Base-by-base conservation (phyloP, 768 basidiomycete genomes). In the Termitomyces sp. region DNA sequence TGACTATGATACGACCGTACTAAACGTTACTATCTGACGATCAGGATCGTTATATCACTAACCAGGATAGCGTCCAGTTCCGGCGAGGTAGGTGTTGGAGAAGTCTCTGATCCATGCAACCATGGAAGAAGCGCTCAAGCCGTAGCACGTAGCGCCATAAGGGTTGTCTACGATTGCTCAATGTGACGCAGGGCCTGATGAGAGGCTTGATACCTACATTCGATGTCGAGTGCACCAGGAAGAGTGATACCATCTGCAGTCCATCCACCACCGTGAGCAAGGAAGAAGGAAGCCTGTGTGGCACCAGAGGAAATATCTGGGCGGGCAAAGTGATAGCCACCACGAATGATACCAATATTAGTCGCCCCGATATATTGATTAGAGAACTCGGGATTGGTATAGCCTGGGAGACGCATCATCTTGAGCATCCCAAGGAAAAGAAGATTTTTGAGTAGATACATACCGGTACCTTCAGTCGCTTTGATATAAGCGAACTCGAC, bases 71-170 rank as follows among this genome's bases (percentile, higher is more conserved):
- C 81, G 77, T 29, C 72, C 71, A 8, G 81, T 83, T 13, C 64
- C 57, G 15, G 78, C 56, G 15, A 82, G 63, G 62, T 86, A 87
- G 0, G 85, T 85, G 64, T 77, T 67, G 1, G 84, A 84, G 70
- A 88, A 88, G 64, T 82, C 81, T 33, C 68, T 57, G 51, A 88
- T 75, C 85, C 86, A 87, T 15, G 76, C 64, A n/a, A 85, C 83
- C 84, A 88, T 86, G 5, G 73, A 66, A 4, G 82, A 61, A 7
- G 76, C 68, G 50, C 75, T 78, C 64, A 83, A 62, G 15, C 77
- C 84, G 60, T 83, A 86, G 68, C 84, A 87, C 46, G 72, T 72
- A 6, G 72, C 74, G 26, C 80, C 81, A 61, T 68, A 68, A 6
- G 83, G 79, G 64, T 80, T 81, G 57, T 82, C 83, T 86, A 56